phyloP scores from a whole-genome alignment of 768 basidiomycete species.

The Suillus hirtellus region DNA sequence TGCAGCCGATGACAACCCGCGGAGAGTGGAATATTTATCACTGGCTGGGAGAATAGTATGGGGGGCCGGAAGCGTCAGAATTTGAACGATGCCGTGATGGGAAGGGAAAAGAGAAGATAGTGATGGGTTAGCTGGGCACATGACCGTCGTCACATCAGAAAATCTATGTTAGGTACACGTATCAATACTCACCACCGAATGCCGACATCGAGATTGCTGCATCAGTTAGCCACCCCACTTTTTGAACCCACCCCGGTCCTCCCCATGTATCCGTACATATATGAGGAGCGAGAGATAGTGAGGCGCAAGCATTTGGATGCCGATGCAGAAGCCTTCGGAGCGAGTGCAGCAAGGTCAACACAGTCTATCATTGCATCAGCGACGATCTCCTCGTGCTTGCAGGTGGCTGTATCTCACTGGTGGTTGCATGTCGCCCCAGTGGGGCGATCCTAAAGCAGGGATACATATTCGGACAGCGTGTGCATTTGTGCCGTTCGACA shows the following conservation, averaged over 20 bases:
- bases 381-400: neutral
- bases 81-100: conserved; percentile 82
- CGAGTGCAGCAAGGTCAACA: conserved; percentile 71
- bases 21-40: conserved; percentile 78
- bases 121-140: conserved; percentile 67
- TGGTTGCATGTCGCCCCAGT: conserved; percentile 65
- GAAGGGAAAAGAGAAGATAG: conserved; percentile 73
- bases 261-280: conserved; percentile 59
- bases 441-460: conserved; percentile 57
- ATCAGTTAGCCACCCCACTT: conserved; percentile 79
- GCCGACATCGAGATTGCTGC: conserved; percentile 71
- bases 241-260: conserved; percentile 71
- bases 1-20: conserved; percentile 68
- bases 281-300: conserved; percentile 66
- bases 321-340: conserved; percentile 62
- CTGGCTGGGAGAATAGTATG: conserved; percentile 76
- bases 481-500: conserved; percentile 26
- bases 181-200: conserved; percentile 65
- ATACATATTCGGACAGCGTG: conserved; percentile 59
- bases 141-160: conserved; percentile 15
- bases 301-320: conserved; percentile 62
- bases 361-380: conserved; percentile 37
- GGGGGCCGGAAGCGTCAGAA: conserved; percentile 74
- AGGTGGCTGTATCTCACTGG: conserved; percentile 44
- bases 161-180: conserved; percentile 1